Conservation (phyloP, 1,139 yeast genomes). For the Kluyveromyces marxianus region DNA sequence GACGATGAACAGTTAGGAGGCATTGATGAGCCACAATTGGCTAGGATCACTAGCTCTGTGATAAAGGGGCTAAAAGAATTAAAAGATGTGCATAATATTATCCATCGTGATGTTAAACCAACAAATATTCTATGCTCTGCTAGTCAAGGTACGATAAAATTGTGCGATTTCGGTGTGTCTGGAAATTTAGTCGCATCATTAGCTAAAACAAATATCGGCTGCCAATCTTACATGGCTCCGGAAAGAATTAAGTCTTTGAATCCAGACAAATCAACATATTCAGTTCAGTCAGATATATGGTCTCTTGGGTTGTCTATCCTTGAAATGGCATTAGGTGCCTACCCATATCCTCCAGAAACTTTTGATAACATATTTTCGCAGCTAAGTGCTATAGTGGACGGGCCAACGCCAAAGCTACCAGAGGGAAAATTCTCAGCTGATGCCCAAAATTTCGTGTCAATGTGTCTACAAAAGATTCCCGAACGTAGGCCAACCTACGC, state of each 20-base stretch:
- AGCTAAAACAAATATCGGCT: constrained; percentile 94
- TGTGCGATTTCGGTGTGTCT: constrained; percentile 95
- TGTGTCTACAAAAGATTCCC: constrained; percentile 78
- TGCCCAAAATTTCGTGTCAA: constrained; percentile 73
- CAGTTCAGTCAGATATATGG: constrained; percentile 96
- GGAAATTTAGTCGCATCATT: constrained; percentile 93
- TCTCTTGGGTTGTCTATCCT: constrained; percentile 82
- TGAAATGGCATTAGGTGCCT: constrained; percentile 84
- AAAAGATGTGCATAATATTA: constrained; percentile 84
- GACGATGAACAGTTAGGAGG: constrained; percentile 49
- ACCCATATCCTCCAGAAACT: constrained; percentile 95
- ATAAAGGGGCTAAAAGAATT: constrained; percentile 76
- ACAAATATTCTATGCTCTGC: constrained; percentile 79
- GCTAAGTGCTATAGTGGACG: constrained; percentile 91
- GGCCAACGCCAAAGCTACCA: constrained; percentile 81
- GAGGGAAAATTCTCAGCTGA: constrained; percentile 51
- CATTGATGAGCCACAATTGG: constrained; percentile 73
- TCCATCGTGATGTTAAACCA: constrained; percentile 96
- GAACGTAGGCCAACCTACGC: constrained; percentile 77
- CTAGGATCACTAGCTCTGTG: constrained; percentile 74
- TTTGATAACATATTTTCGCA: constrained; percentile 86
- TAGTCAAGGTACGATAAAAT: constrained; percentile 74
- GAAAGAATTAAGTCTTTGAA: constrained; percentile 71
- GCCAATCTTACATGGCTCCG: constrained; percentile 99
- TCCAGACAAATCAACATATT: constrained; percentile 70